These are phyloP conservation scores for Tulasnella sp. DNA, from an alignment of 768 basidiomycete genomes.

Conservation along the genomic window DNA sequence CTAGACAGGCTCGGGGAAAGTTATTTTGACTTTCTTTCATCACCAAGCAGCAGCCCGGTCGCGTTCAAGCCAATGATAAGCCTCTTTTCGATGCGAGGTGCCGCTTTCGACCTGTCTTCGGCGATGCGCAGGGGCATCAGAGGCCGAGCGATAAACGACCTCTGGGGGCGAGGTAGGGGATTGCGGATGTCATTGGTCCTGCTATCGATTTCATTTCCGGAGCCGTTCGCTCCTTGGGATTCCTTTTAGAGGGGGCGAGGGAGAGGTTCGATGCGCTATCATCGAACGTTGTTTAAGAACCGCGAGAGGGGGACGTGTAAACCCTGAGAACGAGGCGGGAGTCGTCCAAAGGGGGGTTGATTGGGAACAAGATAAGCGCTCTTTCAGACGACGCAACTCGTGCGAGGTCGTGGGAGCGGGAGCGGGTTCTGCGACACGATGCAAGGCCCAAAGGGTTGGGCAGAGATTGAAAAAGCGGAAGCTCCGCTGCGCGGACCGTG, in stretches of 20 bases:
- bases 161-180: background rate
- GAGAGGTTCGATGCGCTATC: background rate
- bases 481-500: slow-evolving; percentile 1
- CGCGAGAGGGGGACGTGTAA: slow-evolving; percentile 2
- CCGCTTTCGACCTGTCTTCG: no score
- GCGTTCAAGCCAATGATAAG: no score
- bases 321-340: slow-evolving; percentile 14
- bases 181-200: background rate
- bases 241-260: slow-evolving; percentile 5
- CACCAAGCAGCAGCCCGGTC: no score
- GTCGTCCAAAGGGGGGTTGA: slow-evolving; percentile 11
- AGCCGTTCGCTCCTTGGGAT: background rate
- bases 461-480: background rate
- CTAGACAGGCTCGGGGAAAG: background rate
- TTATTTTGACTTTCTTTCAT: background rate
- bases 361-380: background rate
- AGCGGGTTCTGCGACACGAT: slow-evolving; percentile 9
- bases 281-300: slow-evolving; percentile 7
- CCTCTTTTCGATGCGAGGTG: no score
- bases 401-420: slow-evolving; percentile 5
- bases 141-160: no score
- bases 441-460: slow-evolving; percentile 7
- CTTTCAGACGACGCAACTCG: background rate
- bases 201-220: slow-evolving; percentile 3
- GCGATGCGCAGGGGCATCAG: no score